Percentiles rank a stretch among this genome's conserved stretches.
phyloP scores from a whole-genome alignment of 768 basidiomycete species.

The Tephrocybe sp. region DNA sequence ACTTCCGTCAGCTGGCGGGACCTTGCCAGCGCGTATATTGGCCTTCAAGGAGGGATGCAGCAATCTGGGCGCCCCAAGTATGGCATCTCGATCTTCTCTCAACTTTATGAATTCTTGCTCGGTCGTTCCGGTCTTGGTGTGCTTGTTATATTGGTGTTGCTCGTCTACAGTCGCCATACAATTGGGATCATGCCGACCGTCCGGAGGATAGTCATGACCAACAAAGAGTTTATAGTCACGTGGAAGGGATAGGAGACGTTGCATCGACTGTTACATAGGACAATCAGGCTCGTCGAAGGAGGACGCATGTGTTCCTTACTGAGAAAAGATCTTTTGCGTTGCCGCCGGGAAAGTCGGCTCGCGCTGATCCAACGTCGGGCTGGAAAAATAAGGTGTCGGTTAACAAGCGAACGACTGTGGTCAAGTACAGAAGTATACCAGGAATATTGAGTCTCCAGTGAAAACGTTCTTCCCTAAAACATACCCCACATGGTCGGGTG shows the following conservation, averaged over 20 bases:
- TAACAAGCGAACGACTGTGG: background rate
- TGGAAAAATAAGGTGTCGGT: conserved; percentile 6
- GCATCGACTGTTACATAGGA: conserved; percentile 34
- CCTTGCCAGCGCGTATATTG: conserved; percentile 35
- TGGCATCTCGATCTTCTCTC: conserved; percentile 30
- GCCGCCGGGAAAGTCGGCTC: conserved; percentile 38
- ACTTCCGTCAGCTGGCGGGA: conserved; percentile 10
- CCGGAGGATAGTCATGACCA: conserved; percentile 38
- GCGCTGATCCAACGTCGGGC: conserved; percentile 38
- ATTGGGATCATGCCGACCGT: conserved; percentile 18
- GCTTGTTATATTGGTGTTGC: conserved; percentile 29
- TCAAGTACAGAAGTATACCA: conserved; percentile 1
- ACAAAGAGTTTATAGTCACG: conserved; percentile 32
- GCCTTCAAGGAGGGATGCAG: conserved; percentile 37
- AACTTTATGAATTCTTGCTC: conserved; percentile 28
- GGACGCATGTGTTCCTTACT: conserved; percentile 17
- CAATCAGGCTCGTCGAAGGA: background rate
- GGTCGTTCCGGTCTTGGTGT: conserved; percentile 26
- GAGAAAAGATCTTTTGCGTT: conserved; percentile 32
- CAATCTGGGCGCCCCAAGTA: conserved; percentile 31
- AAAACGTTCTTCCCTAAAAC: conserved; percentile 35
- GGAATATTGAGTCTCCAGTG: conserved; percentile 39
- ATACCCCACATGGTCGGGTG: conserved; percentile 26
- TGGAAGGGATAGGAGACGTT: conserved; percentile 32
- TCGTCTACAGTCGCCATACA: conserved; percentile 33